Conservation (phyloP, 768 basidiomycete species). For the Suillus subaureus region DNA sequence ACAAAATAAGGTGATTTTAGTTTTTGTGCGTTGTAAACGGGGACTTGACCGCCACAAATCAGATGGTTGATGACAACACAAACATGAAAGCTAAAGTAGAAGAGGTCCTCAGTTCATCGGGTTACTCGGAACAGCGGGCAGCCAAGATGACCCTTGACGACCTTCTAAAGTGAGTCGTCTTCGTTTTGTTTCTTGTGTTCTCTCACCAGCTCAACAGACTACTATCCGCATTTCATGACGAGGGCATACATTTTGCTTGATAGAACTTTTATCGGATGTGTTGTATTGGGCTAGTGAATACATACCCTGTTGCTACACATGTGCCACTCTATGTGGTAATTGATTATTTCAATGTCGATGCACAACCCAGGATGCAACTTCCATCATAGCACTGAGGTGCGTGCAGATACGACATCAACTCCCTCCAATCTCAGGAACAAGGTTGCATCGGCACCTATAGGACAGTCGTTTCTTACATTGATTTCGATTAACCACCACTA, state of each 20-base stretch:
- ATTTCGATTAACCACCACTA: background rate
- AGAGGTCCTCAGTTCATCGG: constrained; percentile 68
- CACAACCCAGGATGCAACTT: background rate
- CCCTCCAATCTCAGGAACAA: constrained; percentile 68
- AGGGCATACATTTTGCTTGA: constrained; percentile 2
- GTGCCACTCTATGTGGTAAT: background rate
- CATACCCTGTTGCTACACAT: background rate
- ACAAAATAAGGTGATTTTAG: constrained; percentile 55
- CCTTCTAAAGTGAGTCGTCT: constrained; percentile 70
- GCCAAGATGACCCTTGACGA: constrained; percentile 95
- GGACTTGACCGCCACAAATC: constrained; percentile 7
- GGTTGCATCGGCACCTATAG: constrained; percentile 48
- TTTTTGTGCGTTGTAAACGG: background rate
- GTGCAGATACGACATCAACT: constrained; percentile 74
- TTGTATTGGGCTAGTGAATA: background rate
- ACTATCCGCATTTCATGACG: background rate
- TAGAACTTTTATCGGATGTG: background rate
- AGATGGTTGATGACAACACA: constrained; percentile 73
- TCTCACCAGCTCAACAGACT: constrained; percentile 61
- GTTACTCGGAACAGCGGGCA: constrained; percentile 75
- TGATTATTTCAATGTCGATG: background rate
- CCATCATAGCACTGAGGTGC: background rate
- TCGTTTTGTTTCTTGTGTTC: background rate
- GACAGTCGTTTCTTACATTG: background rate
- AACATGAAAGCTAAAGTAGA: constrained; percentile 75